Conservation (phyloP, 2,329 filamentous ascomycete genomes). For the Trichoderma aggressivum region DNA sequence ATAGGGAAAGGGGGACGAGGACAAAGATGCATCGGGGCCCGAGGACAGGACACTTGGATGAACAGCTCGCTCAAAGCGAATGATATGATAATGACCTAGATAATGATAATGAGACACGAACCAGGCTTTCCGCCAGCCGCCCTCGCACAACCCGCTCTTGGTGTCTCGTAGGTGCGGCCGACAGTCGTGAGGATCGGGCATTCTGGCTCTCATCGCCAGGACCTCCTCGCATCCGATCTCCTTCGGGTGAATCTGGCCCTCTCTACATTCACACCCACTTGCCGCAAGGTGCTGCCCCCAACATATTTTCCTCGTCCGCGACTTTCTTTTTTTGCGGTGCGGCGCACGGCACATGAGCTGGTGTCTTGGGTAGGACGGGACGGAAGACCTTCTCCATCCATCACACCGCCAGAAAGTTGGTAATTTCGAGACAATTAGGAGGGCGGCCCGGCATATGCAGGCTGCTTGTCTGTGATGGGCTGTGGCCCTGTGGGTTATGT, state of each 20-base stretch:
- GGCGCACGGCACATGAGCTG: not conserved
- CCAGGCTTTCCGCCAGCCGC: not conserved
- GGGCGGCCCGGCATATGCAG: not conserved
- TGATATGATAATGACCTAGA: constrained; percentile 4
- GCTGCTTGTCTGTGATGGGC: not conserved
- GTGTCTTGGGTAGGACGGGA: not conserved
- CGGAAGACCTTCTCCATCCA: not conserved
- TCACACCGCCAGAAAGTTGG: not conserved
- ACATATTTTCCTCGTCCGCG: not conserved
- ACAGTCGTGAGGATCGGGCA: not conserved
- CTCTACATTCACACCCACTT: not conserved
- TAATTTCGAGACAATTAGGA: not conserved
- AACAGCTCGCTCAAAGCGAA: not conserved
- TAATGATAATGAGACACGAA: constrained; percentile 16
- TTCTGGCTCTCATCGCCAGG: not conserved
- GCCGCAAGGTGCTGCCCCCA: not conserved
- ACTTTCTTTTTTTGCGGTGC: not conserved
- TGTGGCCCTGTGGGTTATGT: not conserved
- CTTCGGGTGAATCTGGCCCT: not conserved
- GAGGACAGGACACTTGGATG: not conserved
- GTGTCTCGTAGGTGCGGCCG: not conserved
- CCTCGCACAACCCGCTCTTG: not conserved
- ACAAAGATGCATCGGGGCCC: not conserved
- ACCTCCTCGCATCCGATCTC: not conserved
- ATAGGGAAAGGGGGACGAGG: not conserved